Evolutionary conservation across 2,329 filamentous ascomycete genomes (phyloP), one percentile per base, ranked within the genome.

Genomic region (Coniochaeta hoffmannii): DNA sequence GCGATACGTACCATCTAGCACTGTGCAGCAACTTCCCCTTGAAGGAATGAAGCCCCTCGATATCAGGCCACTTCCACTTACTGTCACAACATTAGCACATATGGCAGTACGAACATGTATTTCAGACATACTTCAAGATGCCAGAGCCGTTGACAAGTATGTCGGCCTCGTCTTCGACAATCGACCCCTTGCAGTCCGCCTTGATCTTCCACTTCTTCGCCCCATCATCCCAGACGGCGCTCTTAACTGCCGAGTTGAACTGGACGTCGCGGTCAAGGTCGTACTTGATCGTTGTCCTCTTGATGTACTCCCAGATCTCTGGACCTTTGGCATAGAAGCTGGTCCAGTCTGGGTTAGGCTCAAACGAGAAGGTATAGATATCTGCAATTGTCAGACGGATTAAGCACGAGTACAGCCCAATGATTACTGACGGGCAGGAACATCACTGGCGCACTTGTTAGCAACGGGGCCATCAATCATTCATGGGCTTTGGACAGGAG

Each of bases 221-320:
- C 2, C 64, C 58, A 55, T 76, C 75, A 53, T 76, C 65, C 77
- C 77, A 80, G 0, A 55, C 60, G 3, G 68, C 72, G n/a, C 34
- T 35, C 31, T 72, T 63, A 1, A 79, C 74, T 53, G 70, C 67
- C 14, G 71, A 72, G 54, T 71, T 68, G 30, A 78, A 68, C 56
- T 71, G 70, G 49, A 79, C 67, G 56, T 76, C 74, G 46, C 71
- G 68, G 31, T 73, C 64, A 4, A 72, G 65, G 8, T 63, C 61
- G 59, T 68, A 65, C 55, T 66, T 64, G 44, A 56, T 56, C 4
- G 65, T 63, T 17, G 67, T 61, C 15, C 65, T 64, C 54, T 71
- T 64, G 41, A 71, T 64, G 36, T 54, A 10, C 41, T 56, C 24
- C 55, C 57, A 59, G 28, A 68, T 66, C 56, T 69, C 65, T 24